Conservation (phyloP, 768 basidiomycete genomes). For the Leccinum truebloodii region DNA sequence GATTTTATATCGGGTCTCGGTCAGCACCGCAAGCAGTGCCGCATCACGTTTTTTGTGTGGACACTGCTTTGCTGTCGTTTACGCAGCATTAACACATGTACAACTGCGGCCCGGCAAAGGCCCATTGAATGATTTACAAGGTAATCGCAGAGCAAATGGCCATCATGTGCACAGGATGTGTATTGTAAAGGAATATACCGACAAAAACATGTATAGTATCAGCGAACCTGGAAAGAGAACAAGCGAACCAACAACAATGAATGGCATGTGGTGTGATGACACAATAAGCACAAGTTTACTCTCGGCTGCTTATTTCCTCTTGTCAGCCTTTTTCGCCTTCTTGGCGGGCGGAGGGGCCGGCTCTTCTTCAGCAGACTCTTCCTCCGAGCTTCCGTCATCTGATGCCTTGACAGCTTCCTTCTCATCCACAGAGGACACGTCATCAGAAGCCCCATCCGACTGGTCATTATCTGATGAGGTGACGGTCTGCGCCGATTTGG, state of each 20-base stretch:
- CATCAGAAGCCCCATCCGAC: conserved; percentile 31
- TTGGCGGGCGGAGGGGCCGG: conserved; percentile 33
- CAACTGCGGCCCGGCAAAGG: conserved; percentile 19
- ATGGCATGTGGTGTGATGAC: conserved; percentile 2
- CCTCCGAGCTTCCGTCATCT: conserved; percentile 23
- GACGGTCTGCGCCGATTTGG: conserved; percentile 28
- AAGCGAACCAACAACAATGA: conserved; percentile 6
- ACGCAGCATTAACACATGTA: not conserved
- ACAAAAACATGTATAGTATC: conserved; percentile 30
- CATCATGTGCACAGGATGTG: conserved; percentile 5
- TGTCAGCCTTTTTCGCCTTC: conserved; percentile 30
- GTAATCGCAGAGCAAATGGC: conserved; percentile 1
- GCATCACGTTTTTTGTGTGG: conserved; percentile 21
- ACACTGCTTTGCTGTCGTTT: conserved; percentile 37
- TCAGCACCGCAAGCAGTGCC: conserved; percentile 18
- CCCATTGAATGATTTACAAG: conserved; percentile 3
- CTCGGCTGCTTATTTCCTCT: conserved; percentile 23
- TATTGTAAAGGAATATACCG: conserved; percentile 30
- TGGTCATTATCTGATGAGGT: conserved; percentile 32
- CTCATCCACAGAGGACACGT: conserved; percentile 30
- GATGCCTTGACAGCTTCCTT: conserved; percentile 21
- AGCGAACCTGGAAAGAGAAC: conserved; percentile 9
- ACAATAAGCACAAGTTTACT: conserved; percentile 10
- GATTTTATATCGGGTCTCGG: conserved; percentile 25
- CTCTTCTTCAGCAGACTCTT: conserved; percentile 28